These are phyloP conservation scores for Rhodotorula mucilaginosa DNA, from an alignment of 1,284 basidiomycete genomes.

Conservation along the genomic window DNA sequence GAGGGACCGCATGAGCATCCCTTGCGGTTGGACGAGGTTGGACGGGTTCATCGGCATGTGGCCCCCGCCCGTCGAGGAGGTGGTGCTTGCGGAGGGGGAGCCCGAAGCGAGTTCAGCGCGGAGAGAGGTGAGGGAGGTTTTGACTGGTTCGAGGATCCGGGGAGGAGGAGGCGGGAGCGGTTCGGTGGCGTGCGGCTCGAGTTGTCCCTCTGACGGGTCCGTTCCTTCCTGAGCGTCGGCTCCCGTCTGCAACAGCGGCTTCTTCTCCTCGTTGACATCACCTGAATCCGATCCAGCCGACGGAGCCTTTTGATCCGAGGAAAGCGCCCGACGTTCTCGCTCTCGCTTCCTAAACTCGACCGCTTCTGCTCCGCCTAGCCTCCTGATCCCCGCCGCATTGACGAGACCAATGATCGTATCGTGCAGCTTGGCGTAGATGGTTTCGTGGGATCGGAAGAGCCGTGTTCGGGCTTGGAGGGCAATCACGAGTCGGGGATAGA, in stretches of 20 bases:
- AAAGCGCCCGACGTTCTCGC: background rate
- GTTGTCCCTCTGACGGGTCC: too few species aligned
- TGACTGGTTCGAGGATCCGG: slow-evolving; percentile 6
- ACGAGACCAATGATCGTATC: background rate
- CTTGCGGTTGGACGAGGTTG: slow-evolving; percentile 30
- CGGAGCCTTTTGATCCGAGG: background rate
- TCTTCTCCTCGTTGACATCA: background rate
- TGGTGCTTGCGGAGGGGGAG: background rate
- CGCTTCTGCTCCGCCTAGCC: slow-evolving; percentile 12
- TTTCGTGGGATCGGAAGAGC: slow-evolving; percentile 10
- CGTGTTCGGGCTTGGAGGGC: slow-evolving; percentile 13
- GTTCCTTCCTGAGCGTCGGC: background rate
- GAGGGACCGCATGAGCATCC: slow-evolving; percentile 29
- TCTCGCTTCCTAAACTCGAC: slow-evolving; percentile 6
- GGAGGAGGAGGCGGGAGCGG: slow-evolving; percentile 9
- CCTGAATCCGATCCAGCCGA: background rate
- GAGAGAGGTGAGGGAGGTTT: slow-evolving; percentile 12
- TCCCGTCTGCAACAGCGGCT: background rate
- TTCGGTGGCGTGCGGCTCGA: background rate
- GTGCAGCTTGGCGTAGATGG: slow-evolving; percentile 1
- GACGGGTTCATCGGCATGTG: slow-evolving; percentile 13
- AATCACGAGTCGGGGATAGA: slow-evolving; percentile 24
- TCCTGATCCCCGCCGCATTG: background rate
- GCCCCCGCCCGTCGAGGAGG: background rate
- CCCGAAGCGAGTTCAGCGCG: slow-evolving; percentile 1